phyloP scores from a whole-genome alignment of 2,329 filamentous ascomycete species.

The Grosmannia serpens region DNA sequence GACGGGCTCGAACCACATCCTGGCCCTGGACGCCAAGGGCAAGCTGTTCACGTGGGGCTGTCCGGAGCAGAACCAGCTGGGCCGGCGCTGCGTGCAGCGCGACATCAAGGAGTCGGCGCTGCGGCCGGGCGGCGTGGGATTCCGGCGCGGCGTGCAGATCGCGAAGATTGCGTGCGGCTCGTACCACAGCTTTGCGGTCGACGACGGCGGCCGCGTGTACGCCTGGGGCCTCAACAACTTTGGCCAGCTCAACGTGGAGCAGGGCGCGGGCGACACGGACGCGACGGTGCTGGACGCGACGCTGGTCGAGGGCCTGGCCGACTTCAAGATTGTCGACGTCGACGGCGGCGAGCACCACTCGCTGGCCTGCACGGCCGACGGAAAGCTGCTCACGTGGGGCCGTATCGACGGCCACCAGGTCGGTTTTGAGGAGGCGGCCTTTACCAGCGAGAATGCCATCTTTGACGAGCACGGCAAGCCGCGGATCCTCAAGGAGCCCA shows the following conservation, averaged over 20 bases:
- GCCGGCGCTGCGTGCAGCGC: constrained; percentile 50
- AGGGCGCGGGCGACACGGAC: constrained; percentile 54
- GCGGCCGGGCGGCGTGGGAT: constrained; percentile 21
- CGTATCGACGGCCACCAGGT: constrained; percentile 42
- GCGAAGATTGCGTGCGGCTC: constrained; percentile 55
- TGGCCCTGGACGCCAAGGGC: constrained; percentile 54
- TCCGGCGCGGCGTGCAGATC: constrained; percentile 45
- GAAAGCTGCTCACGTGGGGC: constrained; percentile 49
- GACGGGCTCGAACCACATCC: constrained; percentile 58
- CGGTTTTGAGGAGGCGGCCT: constrained; percentile 43
- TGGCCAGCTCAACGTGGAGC: constrained; percentile 57
- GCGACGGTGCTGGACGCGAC: constrained; percentile 62
- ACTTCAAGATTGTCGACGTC: constrained; percentile 54
- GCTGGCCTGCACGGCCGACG: constrained; percentile 45
- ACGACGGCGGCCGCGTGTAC: constrained; percentile 58
- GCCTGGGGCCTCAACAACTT: constrained; percentile 84
- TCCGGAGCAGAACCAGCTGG: constrained; percentile 54
- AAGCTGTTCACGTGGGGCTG: constrained; percentile 61
- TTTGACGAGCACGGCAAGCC: constrained; percentile 53
- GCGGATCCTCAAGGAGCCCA: constrained; percentile 62
- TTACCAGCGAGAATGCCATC: constrained; percentile 47
- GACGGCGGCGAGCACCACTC: constrained; percentile 66
- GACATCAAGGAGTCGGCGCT: constrained; percentile 25
- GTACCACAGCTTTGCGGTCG: constrained; percentile 75
- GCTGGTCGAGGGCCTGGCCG: constrained; percentile 51